These are phyloP conservation scores for Geotrichum armillariae DNA, from an alignment of 1,139 yeast genomes.

Conservation along the genomic window DNA sequence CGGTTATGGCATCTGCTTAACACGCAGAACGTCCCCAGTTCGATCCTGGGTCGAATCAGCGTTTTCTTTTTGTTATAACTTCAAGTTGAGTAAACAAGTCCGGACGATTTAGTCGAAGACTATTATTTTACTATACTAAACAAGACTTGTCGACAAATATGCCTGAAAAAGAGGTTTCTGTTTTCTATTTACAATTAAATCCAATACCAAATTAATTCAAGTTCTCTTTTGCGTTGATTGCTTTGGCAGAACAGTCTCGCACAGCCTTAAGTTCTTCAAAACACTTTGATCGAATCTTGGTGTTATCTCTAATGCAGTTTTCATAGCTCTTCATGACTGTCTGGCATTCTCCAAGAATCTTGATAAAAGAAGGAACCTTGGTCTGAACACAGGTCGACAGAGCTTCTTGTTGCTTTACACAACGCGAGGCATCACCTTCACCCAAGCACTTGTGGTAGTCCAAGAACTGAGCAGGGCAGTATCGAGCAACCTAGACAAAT, in stretches of 20 bases:
- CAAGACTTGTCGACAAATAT: neutral
- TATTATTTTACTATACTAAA: neutral
- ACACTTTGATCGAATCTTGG: conserved; percentile 45
- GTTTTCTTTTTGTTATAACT: no score
- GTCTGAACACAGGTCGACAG: conserved; percentile 58
- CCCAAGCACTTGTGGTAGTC: conserved; percentile 67
- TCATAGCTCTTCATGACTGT: conserved; percentile 59
- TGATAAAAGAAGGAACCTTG: conserved; percentile 63
- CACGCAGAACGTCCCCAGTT: conserved; percentile 99
- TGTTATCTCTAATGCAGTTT: conserved; percentile 50
- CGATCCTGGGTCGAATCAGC: conserved; percentile 99
- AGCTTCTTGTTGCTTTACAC: conserved; percentile 51
- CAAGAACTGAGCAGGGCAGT: conserved; percentile 65
- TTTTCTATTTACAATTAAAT: neutral
- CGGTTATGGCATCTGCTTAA: conserved; percentile 99
- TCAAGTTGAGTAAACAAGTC: no score
- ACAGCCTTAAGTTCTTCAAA: conserved; percentile 40
- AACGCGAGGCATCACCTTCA: conserved; percentile 48
- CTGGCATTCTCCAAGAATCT: conserved; percentile 59
- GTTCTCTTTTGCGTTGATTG: conserved; percentile 30
- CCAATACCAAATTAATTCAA: conserved; percentile 3
- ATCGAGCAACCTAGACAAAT: conserved; percentile 50
- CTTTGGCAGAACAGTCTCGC: conserved; percentile 41
- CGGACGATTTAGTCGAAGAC: no score
- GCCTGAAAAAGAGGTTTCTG: no score